A percentile compares a stretch with the other conserved stretches of the same genome.
Evolutionary conservation across 2,329 filamentous ascomycete species (phyloP).

Genomic region (Calonectria fujianensis): DNA sequence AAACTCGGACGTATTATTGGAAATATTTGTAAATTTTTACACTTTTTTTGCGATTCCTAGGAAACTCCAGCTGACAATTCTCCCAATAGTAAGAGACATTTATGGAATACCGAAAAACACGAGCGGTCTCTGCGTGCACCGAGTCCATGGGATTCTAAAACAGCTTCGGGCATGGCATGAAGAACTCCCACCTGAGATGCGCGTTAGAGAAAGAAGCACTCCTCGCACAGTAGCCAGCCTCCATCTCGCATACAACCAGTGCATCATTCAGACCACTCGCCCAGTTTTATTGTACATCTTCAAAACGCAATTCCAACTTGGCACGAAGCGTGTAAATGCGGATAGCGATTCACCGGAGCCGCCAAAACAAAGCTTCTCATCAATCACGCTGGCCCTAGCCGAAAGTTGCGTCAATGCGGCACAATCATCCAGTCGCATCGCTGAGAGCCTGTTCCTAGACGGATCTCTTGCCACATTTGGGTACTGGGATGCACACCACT

Average conservation of each 20-base stretch:
- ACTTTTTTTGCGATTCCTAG: neutral
- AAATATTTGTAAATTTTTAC: conserved; percentile 46
- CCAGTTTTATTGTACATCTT: conserved; percentile 58
- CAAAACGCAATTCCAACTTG: conserved; percentile 55
- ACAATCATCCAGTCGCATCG: conserved; percentile 66
- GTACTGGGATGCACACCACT: conserved; percentile 75
- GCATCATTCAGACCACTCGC: conserved; percentile 59
- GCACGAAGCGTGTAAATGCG: conserved; percentile 22
- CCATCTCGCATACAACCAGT: conserved; percentile 59
- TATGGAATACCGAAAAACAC: conserved; percentile 56
- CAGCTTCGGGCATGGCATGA: conserved; percentile 56
- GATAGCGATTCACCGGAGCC: too few relatives aligned
- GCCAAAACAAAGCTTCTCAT: conserved; percentile 51
- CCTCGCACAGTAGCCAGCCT: conserved; percentile 53
- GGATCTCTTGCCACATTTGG: conserved; percentile 68
- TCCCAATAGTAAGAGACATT: conserved; percentile 50
- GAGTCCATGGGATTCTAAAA: conserved; percentile 55
- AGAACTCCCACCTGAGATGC: conserved; percentile 50
- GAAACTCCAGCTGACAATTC: neutral
- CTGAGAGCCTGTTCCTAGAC: conserved; percentile 2
- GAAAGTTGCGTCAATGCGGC: conserved; percentile 67
- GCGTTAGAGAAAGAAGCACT: conserved; percentile 52
- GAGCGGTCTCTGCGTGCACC: conserved; percentile 54
- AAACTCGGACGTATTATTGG: conserved; percentile 57
- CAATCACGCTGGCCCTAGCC: conserved; percentile 63